These are phyloP conservation scores for Trichoderma gamsii DNA, from an alignment of 495 filamentous ascomycete genomes.

Conservation along the genomic window DNA sequence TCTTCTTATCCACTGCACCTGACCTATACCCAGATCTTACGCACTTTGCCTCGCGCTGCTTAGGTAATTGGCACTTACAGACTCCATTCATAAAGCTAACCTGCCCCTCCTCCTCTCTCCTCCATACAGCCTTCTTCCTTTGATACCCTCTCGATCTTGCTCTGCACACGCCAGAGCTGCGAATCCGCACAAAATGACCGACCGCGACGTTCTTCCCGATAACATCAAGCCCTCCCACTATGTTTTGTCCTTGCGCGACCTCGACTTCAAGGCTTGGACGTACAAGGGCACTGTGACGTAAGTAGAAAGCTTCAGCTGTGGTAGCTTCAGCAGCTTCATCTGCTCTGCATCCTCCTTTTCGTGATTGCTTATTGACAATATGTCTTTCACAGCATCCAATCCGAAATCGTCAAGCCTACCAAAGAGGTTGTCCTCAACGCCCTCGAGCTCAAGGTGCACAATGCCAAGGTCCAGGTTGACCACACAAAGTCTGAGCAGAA, in stretches of 20 bases:
- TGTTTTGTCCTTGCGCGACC: slow-evolving; percentile 68
- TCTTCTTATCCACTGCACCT: background rate
- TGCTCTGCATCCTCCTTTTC: background rate
- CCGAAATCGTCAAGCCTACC: slow-evolving; percentile 55
- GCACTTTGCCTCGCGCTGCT: too few relatives aligned
- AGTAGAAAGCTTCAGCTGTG: slow-evolving; percentile 29
- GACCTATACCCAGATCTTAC: too few relatives aligned
- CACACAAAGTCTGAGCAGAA: slow-evolving; percentile 42
- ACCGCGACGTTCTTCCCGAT: slow-evolving; percentile 48
- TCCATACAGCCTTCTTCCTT: slow-evolving; percentile 5
- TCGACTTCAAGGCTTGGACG: slow-evolving; percentile 70
- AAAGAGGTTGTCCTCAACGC: slow-evolving; percentile 72
- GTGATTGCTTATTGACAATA: slow-evolving; percentile 14
- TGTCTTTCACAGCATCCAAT: slow-evolving; percentile 33
- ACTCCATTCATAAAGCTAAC: background rate
- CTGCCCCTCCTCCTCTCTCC: background rate
- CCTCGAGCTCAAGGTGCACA: slow-evolving; percentile 55
- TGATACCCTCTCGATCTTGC: slow-evolving; percentile 15
- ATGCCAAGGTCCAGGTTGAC: slow-evolving; percentile 42
- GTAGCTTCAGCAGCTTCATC: too few relatives aligned
- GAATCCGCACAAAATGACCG: slow-evolving; percentile 35
- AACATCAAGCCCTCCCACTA: slow-evolving; percentile 84
- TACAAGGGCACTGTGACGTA: slow-evolving; percentile 75
- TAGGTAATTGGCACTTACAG: too few relatives aligned
- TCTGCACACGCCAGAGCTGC: slow-evolving; percentile 11